Conservation (phyloP, 371 early-diverging fungal genomes). For the Apophysomyces sp. region DNA sequence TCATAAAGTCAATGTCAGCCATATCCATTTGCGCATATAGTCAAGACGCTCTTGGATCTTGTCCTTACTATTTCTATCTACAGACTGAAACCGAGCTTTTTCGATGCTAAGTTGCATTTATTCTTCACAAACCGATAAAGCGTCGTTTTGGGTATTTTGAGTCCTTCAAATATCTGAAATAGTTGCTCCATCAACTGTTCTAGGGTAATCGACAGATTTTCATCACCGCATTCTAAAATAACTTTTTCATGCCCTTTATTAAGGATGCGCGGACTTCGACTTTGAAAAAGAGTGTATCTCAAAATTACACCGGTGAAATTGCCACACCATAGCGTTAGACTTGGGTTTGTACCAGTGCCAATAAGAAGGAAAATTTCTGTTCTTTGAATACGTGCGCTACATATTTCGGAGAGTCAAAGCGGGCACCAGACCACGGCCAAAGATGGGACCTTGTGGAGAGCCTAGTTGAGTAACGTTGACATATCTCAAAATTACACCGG, state of each 20-base stretch:
- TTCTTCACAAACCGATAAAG: not conserved
- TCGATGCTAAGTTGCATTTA: not conserved
- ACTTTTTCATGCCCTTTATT: slow-evolving; percentile 8
- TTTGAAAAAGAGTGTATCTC: too few species aligned
- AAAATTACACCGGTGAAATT: too few species aligned
- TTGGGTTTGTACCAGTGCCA: too few species aligned
- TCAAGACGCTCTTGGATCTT: not conserved
- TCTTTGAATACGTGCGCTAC: too few species aligned
- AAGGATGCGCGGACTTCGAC: slow-evolving; percentile 9
- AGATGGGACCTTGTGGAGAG: too few species aligned
- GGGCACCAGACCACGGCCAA: too few species aligned
- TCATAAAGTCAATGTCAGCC: not conserved
- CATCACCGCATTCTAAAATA: slow-evolving; percentile 10
- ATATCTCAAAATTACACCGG: too few species aligned
- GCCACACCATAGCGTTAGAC: too few species aligned
- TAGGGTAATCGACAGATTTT: slow-evolving; percentile 10
- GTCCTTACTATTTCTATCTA: not conserved
- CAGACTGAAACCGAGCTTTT: not conserved
- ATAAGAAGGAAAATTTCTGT: too few species aligned
- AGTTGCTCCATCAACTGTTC: slow-evolving; percentile 1
- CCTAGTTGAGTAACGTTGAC: too few species aligned
- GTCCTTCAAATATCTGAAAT: not conserved
- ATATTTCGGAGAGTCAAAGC: too few species aligned
- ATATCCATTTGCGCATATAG: not conserved
- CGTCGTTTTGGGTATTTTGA: not conserved